Evolutionary conservation across 495 filamentous ascomycete species (phyloP), one percentile per base, ranked within the genome.

Genomic region (Trichocladium uniseriatum): DNA sequence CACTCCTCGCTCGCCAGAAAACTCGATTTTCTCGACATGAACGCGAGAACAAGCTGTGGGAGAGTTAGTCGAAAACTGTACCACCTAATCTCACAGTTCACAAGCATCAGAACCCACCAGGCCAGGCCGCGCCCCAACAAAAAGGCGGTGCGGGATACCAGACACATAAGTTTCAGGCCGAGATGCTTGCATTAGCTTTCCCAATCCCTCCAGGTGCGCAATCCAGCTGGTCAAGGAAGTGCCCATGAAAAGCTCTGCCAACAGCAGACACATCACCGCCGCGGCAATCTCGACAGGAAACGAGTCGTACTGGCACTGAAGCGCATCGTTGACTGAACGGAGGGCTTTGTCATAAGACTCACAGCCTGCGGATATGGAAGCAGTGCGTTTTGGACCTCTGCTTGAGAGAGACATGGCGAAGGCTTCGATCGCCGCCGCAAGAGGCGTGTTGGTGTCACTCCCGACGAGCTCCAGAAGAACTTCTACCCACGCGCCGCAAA

Each of bases 401-500:
- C 55, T 48, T 20, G 57, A 15, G 20, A 68, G 58, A 20, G 63
- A 55, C 19, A 51, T 32, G 2, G 54, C 61, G 21, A 70, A 52
- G 21, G 66, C 64, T 28, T 54, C 57, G 42, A 65, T 50, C n/a
- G 66, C 61, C 3, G 55, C 48, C 8, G 40, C 45, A 11, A 67
- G 56, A 7, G 61, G 46, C 7, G 19, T 35, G n/a, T 54, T 38
- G 22, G 27, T 22, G 0, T 49, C 28, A 8, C 44, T 45, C 22
- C 29, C 24, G 14, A 53, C 38, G 5, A 72, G 55, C 1, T 45
- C 53, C 0, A 66, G 63, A 6, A 70, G 58, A 1, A 64, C 59
- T 49, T 67, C 67, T 0, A 69, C 62, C 67, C 67, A 72, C 3
- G 59, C 51, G 5, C 69, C 69, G 34, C 69, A 70, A 24, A 71